phyloP scores from a whole-genome alignment of 352 stramenopile species.

The Globisporangium paddicum region DNA sequence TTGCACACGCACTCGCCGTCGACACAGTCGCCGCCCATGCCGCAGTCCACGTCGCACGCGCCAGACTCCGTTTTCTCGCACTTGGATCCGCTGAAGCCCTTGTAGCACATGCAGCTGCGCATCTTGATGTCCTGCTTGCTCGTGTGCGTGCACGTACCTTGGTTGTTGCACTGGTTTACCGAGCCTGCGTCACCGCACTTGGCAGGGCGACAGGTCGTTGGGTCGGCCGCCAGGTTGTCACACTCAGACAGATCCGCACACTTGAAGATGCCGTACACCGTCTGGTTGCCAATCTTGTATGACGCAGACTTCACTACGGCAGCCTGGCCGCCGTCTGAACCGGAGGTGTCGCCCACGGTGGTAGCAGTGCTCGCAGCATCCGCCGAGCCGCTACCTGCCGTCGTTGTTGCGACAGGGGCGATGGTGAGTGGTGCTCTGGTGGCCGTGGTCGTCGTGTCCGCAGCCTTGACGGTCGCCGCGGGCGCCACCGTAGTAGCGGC shows the following conservation, averaged over 20 bases:
- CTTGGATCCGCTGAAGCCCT: conserved; percentile 33
- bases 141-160: conserved; percentile 70
- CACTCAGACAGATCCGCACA: conserved; percentile 43
- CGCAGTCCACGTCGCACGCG: conserved; percentile 54
- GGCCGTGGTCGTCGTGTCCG: conserved; percentile 3
- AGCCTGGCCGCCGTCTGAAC: conserved; percentile 16
- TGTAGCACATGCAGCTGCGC: conserved; percentile 51
- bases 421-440: conserved; percentile 7
- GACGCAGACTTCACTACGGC: conserved; percentile 22
- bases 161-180: conserved; percentile 47
- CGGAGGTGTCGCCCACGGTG: conserved; percentile 16
- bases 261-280: conserved; percentile 50
- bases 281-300: conserved; percentile 49
- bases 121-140: conserved; percentile 46
- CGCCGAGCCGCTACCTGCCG: not conserved
- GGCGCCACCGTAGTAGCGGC: conserved; percentile 1
- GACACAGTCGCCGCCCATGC: conserved; percentile 38
- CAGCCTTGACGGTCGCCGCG: conserved; percentile 14
- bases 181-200: conserved; percentile 25
- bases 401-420: not conserved
- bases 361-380: conserved; percentile 5
- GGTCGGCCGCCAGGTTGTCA: conserved; percentile 30
- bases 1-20: conserved; percentile 39
- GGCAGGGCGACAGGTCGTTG: conserved; percentile 25
- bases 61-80: conserved; percentile 38